phyloP scores from a whole-genome alignment of 306 rosid species.

The Erythrophleum fordii region DNA sequence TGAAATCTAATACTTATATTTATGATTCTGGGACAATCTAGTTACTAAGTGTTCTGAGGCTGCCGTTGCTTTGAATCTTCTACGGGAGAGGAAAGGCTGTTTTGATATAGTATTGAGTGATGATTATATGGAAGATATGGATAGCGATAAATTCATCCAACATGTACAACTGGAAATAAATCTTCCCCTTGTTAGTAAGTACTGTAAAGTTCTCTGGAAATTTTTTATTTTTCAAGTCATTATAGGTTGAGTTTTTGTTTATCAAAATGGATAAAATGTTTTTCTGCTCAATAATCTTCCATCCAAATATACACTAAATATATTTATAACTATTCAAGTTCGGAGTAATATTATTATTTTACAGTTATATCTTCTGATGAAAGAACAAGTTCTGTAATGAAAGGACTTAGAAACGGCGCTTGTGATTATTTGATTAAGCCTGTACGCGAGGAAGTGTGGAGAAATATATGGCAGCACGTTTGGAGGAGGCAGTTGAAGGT shows the following conservation, averaged over 20 bases:
- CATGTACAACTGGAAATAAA: not conserved
- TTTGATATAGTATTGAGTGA: slow-evolving; percentile 44
- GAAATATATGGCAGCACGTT: not conserved
- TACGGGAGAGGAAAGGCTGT: slow-evolving; percentile 49
- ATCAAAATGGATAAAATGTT: no score
- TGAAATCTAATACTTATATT: no score
- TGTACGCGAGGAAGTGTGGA: not conserved
- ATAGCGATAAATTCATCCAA: not conserved
- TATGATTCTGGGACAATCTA: no score
- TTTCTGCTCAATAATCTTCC: no score
- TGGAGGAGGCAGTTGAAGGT: not conserved
- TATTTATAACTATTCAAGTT: no score
- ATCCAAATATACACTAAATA: no score
- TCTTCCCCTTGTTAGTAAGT: not conserved
- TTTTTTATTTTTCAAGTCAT: no score
- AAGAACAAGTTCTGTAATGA: not conserved
- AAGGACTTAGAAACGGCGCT: not conserved
- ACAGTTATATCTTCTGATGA: not conserved
- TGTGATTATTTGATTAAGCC: not conserved
- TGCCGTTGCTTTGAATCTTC: slow-evolving; percentile 52
- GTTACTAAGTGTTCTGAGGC: slow-evolving; percentile 52
- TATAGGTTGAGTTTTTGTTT: no score
- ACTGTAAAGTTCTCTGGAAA: no score
- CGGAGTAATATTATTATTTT: no score
- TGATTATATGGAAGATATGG: not conserved